Percentiles rank a stretch among this genome's conserved stretches.
These are phyloP conservation scores for Fabrea salina DNA, from an alignment of 169 alveolate species.

Conservation along the genomic window DNA sequence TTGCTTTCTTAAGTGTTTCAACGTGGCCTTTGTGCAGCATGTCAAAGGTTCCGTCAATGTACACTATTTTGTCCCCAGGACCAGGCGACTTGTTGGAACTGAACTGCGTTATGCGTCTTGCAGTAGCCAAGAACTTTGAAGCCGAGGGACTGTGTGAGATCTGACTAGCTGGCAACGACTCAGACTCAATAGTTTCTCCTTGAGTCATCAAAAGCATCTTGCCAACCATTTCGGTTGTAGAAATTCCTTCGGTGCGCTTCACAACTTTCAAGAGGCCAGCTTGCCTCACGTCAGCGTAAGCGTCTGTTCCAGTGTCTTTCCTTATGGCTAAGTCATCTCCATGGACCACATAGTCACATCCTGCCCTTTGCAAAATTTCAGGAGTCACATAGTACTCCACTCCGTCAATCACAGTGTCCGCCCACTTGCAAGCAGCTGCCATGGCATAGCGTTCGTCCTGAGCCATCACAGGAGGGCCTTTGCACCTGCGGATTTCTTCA, in stretches of 20 bases:
- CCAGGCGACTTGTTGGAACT: slow-evolving; percentile 66
- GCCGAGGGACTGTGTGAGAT: not conserved
- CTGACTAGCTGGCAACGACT: not conserved
- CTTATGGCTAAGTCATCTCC: slow-evolving; percentile 84
- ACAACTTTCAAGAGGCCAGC: slow-evolving; percentile 52
- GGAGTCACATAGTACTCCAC: slow-evolving; percentile 75
- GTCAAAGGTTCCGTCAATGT: slow-evolving; percentile 85
- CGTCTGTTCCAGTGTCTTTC: slow-evolving; percentile 72
- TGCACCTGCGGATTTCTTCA: slow-evolving; percentile 70
- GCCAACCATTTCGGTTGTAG: slow-evolving; percentile 83
- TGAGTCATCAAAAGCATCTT: slow-evolving; percentile 72
- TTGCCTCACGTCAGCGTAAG: slow-evolving; percentile 58
- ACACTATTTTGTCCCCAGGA: slow-evolving; percentile 74
- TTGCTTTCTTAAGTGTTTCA: slow-evolving; percentile 79
- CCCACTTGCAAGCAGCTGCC: slow-evolving; percentile 83
- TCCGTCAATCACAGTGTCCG: slow-evolving; percentile 73
- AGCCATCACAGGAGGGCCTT: slow-evolving; percentile 85
- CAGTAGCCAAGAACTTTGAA: slow-evolving; percentile 60
- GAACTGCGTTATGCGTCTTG: slow-evolving; percentile 70
- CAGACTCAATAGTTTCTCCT: slow-evolving; percentile 11
- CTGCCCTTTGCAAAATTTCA: slow-evolving; percentile 62
- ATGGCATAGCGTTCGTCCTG: slow-evolving; percentile 74
- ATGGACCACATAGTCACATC: slow-evolving; percentile 81
- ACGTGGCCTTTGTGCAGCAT: slow-evolving; percentile 79
- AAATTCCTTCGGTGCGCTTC: slow-evolving; percentile 81